Conservation (phyloP, 148 eudicot species). For the Vaccinium macrocarpon region DNA sequence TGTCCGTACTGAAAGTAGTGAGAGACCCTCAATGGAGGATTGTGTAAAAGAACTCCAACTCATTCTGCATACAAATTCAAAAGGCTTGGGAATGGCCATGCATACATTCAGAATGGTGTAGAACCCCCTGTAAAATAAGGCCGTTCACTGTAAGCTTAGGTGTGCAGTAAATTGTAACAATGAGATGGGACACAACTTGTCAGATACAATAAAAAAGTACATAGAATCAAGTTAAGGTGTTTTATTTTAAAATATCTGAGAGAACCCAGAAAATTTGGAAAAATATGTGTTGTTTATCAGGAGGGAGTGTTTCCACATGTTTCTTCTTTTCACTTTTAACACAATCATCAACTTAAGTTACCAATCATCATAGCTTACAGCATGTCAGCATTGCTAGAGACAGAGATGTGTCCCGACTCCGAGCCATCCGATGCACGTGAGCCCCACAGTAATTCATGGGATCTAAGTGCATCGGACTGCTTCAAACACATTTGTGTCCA, state of each 20-base stretch:
- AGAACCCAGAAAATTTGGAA: not conserved
- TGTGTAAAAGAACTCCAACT: constrained; percentile 82
- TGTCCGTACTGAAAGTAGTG: constrained; percentile 66
- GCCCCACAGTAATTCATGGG: not conserved
- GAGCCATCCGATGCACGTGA: not conserved
- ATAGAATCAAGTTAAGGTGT: not conserved
- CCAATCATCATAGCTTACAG: not conserved
- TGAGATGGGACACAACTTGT: not conserved
- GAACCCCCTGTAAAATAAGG: constrained; percentile 10
- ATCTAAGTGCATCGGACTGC: not conserved
- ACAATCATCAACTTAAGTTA: not conserved
- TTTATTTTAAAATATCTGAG: not conserved
- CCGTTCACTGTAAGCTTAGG: not conserved
- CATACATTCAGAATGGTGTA: constrained; percentile 70
- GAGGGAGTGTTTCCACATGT: not conserved
- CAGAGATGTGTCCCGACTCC: not conserved
- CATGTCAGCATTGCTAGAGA: not conserved
- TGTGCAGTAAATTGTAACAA: not conserved
- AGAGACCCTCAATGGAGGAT: constrained; percentile 81
- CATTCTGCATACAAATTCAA: constrained; percentile 60
- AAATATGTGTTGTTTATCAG: no score
- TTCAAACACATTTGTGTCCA: no score
- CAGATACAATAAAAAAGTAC: not conserved
- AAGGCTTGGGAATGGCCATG: constrained; percentile 80
- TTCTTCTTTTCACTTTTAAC: not conserved